These are phyloP conservation scores for Ganoderma boninense DNA, from an alignment of 1,284 basidiomycete species.

Conservation along the genomic window DNA sequence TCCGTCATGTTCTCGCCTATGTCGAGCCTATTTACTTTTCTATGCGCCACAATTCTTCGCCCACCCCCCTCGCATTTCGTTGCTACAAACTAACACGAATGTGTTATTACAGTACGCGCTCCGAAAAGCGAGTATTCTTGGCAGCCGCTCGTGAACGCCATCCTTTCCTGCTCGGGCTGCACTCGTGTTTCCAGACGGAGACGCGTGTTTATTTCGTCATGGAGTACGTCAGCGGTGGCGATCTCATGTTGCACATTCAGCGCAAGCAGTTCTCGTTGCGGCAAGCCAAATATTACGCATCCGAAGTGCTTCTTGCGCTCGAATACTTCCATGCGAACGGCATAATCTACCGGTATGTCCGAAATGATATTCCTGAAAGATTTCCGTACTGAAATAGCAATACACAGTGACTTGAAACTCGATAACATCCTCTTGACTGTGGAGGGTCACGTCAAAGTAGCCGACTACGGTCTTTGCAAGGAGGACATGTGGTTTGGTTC, in stretches of 20 bases:
- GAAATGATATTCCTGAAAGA: not conserved
- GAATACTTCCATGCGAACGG: slow-evolving; percentile 99
- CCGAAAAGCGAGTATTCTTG: slow-evolving; percentile 98
- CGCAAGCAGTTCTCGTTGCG: slow-evolving; percentile 83
- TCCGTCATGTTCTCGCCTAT: not conserved
- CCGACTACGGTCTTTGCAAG: slow-evolving; percentile 99
- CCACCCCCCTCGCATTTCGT: not conserved
- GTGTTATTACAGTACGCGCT: slow-evolving; percentile 83
- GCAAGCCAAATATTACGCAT: slow-evolving; percentile 97
- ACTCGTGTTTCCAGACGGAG: slow-evolving; percentile 99
- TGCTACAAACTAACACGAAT: not conserved
- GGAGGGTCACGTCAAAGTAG: slow-evolving; percentile 98
- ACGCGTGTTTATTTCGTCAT: slow-evolving; percentile 92
- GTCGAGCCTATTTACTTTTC: too few species aligned
- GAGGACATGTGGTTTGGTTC: slow-evolving; percentile 98
- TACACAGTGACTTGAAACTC: slow-evolving; percentile 89
- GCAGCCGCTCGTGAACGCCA: slow-evolving; percentile 96
- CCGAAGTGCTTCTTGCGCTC: slow-evolving; percentile 95
- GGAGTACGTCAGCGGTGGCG: slow-evolving; percentile 83
- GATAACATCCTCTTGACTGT: slow-evolving; percentile 98
- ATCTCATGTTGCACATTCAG: slow-evolving; percentile 87
- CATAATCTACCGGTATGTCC: slow-evolving; percentile 86
- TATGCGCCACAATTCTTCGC: not conserved
- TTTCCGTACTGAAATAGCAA: not conserved
- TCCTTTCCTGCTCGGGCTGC: slow-evolving; percentile 95